Percentiles rank a stretch among this genome's conserved stretches.
Evolutionary conservation across 805 yeast genomes (phyloP).

Genomic region (Saccharomyces eubayanus): DNA sequence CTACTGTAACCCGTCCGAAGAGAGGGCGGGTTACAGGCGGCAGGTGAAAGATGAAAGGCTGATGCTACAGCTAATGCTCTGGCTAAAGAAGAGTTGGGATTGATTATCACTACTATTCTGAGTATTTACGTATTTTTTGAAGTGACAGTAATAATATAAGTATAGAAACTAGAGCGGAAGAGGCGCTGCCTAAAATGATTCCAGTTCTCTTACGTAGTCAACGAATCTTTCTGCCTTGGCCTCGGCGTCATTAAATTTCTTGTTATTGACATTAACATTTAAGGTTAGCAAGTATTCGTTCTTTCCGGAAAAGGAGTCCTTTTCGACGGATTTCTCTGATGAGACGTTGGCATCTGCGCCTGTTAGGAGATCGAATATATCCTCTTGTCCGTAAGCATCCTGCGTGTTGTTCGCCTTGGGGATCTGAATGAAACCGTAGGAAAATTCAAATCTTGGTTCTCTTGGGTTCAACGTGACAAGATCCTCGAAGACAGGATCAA

Average conservation of each 20-base stretch:
- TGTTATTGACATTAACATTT: constrained; percentile 15
- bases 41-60: not conserved
- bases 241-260: constrained; percentile 17
- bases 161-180: not conserved
- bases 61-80: not conserved
- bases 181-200: not conserved
- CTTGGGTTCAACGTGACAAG: constrained; percentile 38
- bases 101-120: not conserved
- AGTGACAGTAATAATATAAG: not conserved
- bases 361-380: constrained; percentile 20
- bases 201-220: constrained; percentile 1
- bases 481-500: constrained; percentile 55
- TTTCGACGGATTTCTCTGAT: not conserved
- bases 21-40: too few species aligned
- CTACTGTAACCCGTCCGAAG: not conserved
- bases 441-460: constrained; percentile 21
- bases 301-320: not conserved
- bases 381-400: constrained; percentile 7
- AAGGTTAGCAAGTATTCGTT: constrained; percentile 15
- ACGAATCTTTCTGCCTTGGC: constrained; percentile 22
- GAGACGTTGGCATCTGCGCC: not conserved
- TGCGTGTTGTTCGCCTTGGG: constrained; percentile 7
- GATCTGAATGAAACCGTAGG: constrained; percentile 11
- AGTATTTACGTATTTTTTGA: not conserved
- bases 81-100: not conserved